phyloP scores from a whole-genome alignment of 1,284 basidiomycete genomes.

The Tylopilus sp. region DNA sequence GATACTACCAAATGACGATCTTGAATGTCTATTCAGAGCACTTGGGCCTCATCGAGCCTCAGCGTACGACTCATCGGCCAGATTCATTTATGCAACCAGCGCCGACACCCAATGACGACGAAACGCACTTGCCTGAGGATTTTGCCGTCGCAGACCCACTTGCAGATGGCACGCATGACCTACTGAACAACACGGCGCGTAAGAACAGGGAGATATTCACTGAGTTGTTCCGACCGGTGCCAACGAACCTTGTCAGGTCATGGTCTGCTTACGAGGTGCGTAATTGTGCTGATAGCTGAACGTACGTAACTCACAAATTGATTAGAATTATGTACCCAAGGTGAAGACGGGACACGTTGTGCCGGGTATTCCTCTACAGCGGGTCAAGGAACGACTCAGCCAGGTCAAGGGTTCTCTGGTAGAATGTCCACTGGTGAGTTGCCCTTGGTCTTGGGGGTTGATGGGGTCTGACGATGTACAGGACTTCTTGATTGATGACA shows the following conservation, averaged over 20 bases:
- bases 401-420: conserved; percentile 81
- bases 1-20: background rate
- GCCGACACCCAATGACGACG: conserved; percentile 76
- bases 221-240: conserved; percentile 86
- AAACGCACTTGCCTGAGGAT: conserved; percentile 71
- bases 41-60: conserved; percentile 83
- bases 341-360: conserved; percentile 87
- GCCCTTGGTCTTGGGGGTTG: conserved; percentile 8
- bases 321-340: conserved; percentile 76
- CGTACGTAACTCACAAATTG: conserved; percentile 15
- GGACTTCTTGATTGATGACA: conserved; percentile 88
- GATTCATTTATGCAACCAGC: conserved; percentile 83
- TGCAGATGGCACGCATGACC: conserved; percentile 63
- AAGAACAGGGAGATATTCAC: conserved; percentile 86
- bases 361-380: conserved; percentile 68
- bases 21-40: conserved; percentile 71
- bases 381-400: conserved; percentile 80
- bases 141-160: conserved; percentile 84
- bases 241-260: conserved; percentile 81
- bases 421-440: conserved; percentile 75
- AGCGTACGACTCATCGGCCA: conserved; percentile 58
- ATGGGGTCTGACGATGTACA: conserved; percentile 41
- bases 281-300: conserved; percentile 35
- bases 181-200: conserved; percentile 82
- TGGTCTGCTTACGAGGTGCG: conserved; percentile 83